These are phyloP conservation scores for Rhamnella rubrinervis DNA, from an alignment of 331 rosid species.

Conservation along the genomic window DNA sequence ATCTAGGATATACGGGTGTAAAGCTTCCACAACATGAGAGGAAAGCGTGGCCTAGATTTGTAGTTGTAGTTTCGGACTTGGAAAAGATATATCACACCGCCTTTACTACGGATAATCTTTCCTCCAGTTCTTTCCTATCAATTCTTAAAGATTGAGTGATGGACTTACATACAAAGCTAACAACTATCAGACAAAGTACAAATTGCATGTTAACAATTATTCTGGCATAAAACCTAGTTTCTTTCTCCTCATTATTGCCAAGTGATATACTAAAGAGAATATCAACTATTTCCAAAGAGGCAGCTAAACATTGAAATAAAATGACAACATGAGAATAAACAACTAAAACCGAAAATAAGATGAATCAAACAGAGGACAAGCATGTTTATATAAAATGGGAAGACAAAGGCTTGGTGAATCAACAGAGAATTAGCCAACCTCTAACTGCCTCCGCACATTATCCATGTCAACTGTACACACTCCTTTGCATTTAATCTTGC, in stretches of 20 bases:
- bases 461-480: conserved; percentile 86
- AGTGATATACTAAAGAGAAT: not conserved
- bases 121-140: conserved; percentile 90
- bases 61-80: conserved; percentile 92
- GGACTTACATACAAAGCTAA: conserved; percentile 13
- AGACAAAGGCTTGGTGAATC: not conserved
- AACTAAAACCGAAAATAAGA: not conserved
- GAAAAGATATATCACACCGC: conserved; percentile 77
- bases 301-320: conserved; percentile 14
- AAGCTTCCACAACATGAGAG: conserved; percentile 99
- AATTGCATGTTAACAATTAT: not conserved
- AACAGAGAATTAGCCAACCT: conserved; percentile 48
- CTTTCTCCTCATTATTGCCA: not conserved
- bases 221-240: too few relatives aligned
- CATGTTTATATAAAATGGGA: not conserved
- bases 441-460: conserved; percentile 74
- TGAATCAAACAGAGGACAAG: conserved; percentile 10
- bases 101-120: conserved; percentile 57
- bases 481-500: conserved; percentile 84
- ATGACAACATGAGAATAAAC: not conserved
- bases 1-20: conserved; percentile 80
- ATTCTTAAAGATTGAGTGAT: conserved; percentile 21
- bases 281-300: not conserved
- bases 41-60: conserved; percentile 72
- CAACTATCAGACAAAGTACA: not conserved